Conservation (phyloP, 352 stramenopile genomes). For the Globisporangium heterothallicum region DNA sequence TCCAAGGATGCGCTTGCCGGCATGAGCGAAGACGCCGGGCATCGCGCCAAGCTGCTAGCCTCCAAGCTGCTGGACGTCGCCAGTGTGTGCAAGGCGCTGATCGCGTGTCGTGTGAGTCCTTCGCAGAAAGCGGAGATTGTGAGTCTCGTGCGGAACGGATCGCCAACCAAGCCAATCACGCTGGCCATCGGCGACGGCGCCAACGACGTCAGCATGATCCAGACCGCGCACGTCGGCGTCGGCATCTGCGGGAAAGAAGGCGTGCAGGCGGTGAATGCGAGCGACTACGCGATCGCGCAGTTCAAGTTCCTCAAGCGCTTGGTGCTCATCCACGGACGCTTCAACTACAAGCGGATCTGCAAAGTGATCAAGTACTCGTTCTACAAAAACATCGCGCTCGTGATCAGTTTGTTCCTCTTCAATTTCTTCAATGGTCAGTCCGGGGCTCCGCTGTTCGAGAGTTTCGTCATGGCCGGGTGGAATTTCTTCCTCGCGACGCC, state of each 20-base stretch:
- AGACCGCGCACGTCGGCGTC: slow-evolving; percentile 95
- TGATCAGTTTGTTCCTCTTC: slow-evolving; percentile 90
- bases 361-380: slow-evolving; percentile 96
- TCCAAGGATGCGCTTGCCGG: slow-evolving; percentile 40
- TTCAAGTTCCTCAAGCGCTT: slow-evolving; percentile 93
- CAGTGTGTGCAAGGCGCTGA: slow-evolving; percentile 62
- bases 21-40: slow-evolving; percentile 24
- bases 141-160: slow-evolving; percentile 47
- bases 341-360: slow-evolving; percentile 94
- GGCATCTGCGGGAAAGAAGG: slow-evolving; percentile 97
- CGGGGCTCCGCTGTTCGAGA: slow-evolving; percentile 73
- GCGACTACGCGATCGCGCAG: slow-evolving; percentile 92
- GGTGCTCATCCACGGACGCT: slow-evolving; percentile 94
- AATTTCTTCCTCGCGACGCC: slow-evolving; percentile 89
- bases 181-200: slow-evolving; percentile 97
- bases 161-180: slow-evolving; percentile 65
- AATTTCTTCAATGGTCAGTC: slow-evolving; percentile 93
- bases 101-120: slow-evolving; percentile 80
- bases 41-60: slow-evolving; percentile 27
- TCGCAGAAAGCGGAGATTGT: slow-evolving; percentile 83
- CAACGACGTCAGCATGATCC: slow-evolving; percentile 99
- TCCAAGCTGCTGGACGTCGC: slow-evolving; percentile 48
- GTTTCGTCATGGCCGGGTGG: slow-evolving; percentile 69
- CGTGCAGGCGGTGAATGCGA: slow-evolving; percentile 95
- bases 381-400: slow-evolving; percentile 97